These are phyloP conservation scores for Nakazawaea siamensis DNA, from an alignment of 805 yeast species.

Conservation along the genomic window DNA sequence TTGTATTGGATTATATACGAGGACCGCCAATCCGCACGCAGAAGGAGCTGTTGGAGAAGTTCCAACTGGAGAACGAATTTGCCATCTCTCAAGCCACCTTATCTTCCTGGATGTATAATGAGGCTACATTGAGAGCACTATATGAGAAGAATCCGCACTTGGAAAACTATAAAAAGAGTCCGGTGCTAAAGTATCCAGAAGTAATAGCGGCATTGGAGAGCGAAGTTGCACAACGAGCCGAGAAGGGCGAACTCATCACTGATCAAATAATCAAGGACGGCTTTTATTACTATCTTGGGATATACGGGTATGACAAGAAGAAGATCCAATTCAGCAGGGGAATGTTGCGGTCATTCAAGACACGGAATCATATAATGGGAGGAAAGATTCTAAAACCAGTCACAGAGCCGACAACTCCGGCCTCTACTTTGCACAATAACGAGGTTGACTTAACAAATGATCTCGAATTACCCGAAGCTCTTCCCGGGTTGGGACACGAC, in stretches of 20 bases:
- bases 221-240: conserved; percentile 13
- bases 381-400: background rate
- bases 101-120: conserved; percentile 24
- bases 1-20: conserved; percentile 22
- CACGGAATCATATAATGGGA: conserved; percentile 17
- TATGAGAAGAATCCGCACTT: conserved; percentile 18
- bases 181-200: conserved; percentile 25
- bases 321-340: conserved; percentile 23
- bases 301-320: conserved; percentile 16
- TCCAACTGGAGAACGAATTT: conserved; percentile 16
- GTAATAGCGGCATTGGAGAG: conserved; percentile 23
- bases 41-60: conserved; percentile 18
- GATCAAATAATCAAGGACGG: conserved; percentile 18
- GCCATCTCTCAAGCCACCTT: conserved; percentile 27
- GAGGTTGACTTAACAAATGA: no score
- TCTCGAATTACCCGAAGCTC: no score
- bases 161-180: conserved; percentile 21
- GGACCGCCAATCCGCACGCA: conserved; percentile 24
- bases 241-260: conserved; percentile 16
- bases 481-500: no score
- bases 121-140: conserved; percentile 17
- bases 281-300: conserved; percentile 11
- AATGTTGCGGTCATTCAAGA: conserved; percentile 25
- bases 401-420: background rate
- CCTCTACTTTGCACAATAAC: background rate